These are phyloP conservation scores for Rhododendron ovatum DNA, from an alignment of 148 eudicot species.

Conservation along the genomic window DNA sequence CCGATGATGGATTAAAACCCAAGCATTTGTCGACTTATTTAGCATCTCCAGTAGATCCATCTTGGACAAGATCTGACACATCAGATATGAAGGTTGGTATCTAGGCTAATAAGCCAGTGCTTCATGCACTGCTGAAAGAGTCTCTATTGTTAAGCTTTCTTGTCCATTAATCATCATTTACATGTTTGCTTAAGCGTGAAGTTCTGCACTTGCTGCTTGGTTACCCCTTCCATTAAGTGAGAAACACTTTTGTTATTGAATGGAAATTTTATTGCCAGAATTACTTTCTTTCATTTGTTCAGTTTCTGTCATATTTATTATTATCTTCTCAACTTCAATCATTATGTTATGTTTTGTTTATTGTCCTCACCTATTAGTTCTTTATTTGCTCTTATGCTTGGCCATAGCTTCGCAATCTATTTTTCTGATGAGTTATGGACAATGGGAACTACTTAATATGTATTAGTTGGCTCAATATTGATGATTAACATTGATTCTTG, in stretches of 20 bases:
- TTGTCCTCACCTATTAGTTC: background rate
- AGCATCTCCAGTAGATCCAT: slow-evolving; percentile 60
- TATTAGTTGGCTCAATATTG: background rate
- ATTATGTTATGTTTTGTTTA: background rate
- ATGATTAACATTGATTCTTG: slow-evolving; percentile 9
- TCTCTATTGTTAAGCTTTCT: background rate
- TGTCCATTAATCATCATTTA: background rate
- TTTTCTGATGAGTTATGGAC: background rate
- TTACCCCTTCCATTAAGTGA: slow-evolving; percentile 3
- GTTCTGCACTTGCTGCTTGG: background rate
- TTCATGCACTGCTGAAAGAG: background rate
- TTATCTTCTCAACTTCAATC: background rate
- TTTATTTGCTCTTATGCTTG: background rate
- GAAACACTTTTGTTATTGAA: background rate
- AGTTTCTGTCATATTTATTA: background rate
- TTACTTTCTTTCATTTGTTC: background rate
- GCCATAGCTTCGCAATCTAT: background rate
- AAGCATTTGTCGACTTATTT: slow-evolving; percentile 59
- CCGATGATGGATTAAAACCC: slow-evolving; percentile 56
- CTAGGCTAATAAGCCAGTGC: slow-evolving; percentile 7
- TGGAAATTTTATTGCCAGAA: background rate
- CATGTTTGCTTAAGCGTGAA: background rate
- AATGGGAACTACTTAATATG: background rate
- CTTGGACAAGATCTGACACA: slow-evolving; percentile 72
- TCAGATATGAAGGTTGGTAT: slow-evolving; percentile 73